Percentiles rank a stretch among this genome's conserved stretches.
These are phyloP conservation scores for Rhizoclosmatium sp. DNA, from an alignment of 192 early-diverging fungal genomes.

Conservation along the genomic window DNA sequence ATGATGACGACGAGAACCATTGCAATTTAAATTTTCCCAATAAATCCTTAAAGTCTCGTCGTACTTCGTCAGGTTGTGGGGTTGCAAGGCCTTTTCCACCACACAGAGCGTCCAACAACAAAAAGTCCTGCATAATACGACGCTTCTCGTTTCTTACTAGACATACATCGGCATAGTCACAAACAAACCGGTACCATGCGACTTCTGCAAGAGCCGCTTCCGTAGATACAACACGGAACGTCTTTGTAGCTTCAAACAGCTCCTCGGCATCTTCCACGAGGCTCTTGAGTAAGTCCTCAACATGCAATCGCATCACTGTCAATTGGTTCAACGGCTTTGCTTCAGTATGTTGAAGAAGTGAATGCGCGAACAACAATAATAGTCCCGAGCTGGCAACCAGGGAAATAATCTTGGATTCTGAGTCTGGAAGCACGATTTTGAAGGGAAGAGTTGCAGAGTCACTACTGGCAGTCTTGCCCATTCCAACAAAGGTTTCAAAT, in stretches of 20 bases:
- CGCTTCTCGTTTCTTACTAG: neutral
- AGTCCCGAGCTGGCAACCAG: neutral
- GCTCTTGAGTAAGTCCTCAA: neutral
- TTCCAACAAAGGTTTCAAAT: neutral
- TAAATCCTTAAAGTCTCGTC: neutral
- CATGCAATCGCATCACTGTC: neutral
- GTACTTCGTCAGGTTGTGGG: neutral
- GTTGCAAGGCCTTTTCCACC: neutral
- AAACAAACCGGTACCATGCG: neutral
- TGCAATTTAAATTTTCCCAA: neutral
- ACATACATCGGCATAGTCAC: neutral
- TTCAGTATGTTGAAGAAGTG: neutral
- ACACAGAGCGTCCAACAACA: conserved; percentile 7
- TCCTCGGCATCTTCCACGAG: neutral
- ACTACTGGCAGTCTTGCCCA: neutral
- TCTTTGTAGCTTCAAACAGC: neutral
- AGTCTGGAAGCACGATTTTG: neutral
- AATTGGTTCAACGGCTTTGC: neutral
- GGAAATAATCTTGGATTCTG: neutral
- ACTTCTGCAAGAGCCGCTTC: neutral
- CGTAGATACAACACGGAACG: neutral
- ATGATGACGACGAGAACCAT: neutral
- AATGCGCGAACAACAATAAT: neutral
- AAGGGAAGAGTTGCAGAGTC: neutral
- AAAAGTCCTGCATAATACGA: conserved; percentile 2